Base-by-base conservation (phyloP, 371 early-diverging fungal species). In the Syncephalis plumigaleata region DNA sequence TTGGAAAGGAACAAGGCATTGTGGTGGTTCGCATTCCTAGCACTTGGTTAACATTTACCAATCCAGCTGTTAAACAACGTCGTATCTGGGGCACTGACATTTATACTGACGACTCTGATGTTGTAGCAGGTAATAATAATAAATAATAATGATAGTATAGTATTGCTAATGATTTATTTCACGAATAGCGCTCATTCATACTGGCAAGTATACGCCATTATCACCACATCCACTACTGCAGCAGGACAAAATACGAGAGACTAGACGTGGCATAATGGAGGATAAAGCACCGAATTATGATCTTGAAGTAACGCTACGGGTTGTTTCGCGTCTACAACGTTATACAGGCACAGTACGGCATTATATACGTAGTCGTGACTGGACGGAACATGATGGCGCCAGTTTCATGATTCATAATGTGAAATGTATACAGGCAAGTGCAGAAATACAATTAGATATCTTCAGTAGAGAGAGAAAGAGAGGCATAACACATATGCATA, bases 21-120 rank as follows among this genome's bases (percentile, higher is more conserved):
- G 39, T 76, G 8, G 67, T 73, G 47, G 65, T 79, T 13, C 69
- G 74, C 16, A 52, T 79, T 13, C 68, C 74, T 2, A 66, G 70
- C 11, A 52, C 60, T 8, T 68, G 67, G 45, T 55, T 79, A 27
- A 70, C 67, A 0, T 79, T 67, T 46, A 60, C 67, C 20, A 75
- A 76, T 48, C 25, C 51, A 2, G 57, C 63, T 44, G 73, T 86
- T 9, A 56, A 68, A 46, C 68, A 63, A 45, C 62, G 68, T 31
- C 78, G 80, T 1, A 18, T 89, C 5, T 89, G 89, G 89, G 89
- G 89, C 4, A 86, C 89, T 1, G 84, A 81, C 48, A 59, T 89
- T 16, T 89, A 89, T 54, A 79, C 84, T 0, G 89, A 89, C 50
- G 89, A 89, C 56, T 84, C 86, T 0, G 89, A 89, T 51, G 64